Evolutionary conservation across 1,284 basidiomycete species (phyloP).

Genomic region (Ustilago bromivora): DNA sequence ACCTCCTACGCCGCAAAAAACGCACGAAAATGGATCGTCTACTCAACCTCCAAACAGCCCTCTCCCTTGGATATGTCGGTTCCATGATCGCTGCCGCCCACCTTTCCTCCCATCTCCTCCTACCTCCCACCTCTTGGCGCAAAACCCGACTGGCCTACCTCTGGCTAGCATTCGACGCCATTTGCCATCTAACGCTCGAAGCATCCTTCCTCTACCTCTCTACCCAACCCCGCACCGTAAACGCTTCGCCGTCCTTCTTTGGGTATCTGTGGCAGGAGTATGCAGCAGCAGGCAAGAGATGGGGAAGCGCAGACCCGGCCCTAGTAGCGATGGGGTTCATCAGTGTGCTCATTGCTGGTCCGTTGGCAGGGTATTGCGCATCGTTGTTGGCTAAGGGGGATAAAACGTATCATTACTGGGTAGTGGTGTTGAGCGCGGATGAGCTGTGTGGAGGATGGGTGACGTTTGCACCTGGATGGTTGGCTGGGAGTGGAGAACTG

Average conservation of each 20-base stretch:
- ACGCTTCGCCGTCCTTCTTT: slow-evolving; percentile 51
- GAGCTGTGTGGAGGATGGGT: slow-evolving; percentile 66
- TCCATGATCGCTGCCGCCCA: slow-evolving; percentile 34
- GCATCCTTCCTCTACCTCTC: slow-evolving; percentile 63
- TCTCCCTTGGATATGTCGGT: slow-evolving; percentile 53
- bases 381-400: slow-evolving; percentile 48
- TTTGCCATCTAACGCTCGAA: slow-evolving; percentile 62
- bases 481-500: slow-evolving; percentile 32
- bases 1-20: not conserved
- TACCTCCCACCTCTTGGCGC: slow-evolving; percentile 6
- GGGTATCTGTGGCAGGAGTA: slow-evolving; percentile 65
- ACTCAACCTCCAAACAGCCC: slow-evolving; percentile 44
- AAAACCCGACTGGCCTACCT: slow-evolving; percentile 50
- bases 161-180: slow-evolving; percentile 65
- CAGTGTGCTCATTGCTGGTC: slow-evolving; percentile 60
- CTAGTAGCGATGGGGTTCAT: slow-evolving; percentile 61
- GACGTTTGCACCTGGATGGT: slow-evolving; percentile 67
- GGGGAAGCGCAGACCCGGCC: slow-evolving; percentile 58
- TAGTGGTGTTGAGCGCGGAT: slow-evolving; percentile 52
- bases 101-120: slow-evolving; percentile 23
- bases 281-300: slow-evolving; percentile 58
- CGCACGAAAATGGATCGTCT: slow-evolving; percentile 33
- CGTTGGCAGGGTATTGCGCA: slow-evolving; percentile 58
- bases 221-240: slow-evolving; percentile 48
- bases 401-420: slow-evolving; percentile 60